Base-by-base conservation (phyloP, 768 basidiomycete species). In the Neoboletus magnificus region DNA sequence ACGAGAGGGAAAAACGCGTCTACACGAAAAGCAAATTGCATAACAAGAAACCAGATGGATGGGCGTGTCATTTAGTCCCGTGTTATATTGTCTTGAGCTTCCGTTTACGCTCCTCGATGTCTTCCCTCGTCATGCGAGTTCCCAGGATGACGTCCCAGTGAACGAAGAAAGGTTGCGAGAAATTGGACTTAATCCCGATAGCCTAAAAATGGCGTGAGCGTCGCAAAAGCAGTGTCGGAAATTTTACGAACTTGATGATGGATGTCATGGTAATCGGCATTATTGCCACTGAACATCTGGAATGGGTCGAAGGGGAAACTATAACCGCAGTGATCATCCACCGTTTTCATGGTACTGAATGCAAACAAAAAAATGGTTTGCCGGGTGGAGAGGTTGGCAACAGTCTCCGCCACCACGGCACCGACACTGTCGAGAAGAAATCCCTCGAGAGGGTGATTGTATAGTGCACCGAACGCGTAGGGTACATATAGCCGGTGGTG, bases 401-500 rank as follows among this genome's bases (percentile, higher is more conserved):
- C 22, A 23, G 74, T 64, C 68, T 98, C 90, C 0, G 95, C 91
- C 20, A 98, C 53, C 10, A 74, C 82, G 0, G 93, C 86, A 40
- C 96, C 93, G 29, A 89, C 70, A 2, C 86, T 82, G 71, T 99
- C 97, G 60, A 99, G 80, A 2, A 96, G 57, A 68, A 99, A 87
- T 1, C 95, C 97, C 68, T 99, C 97, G 35, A 98, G 63, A 0
- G 95, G 95, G 69, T 98, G 96, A 71, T 98, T 99, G 79, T 99
- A 99, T 5, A 98, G 77, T 20, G 97, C 89, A 18, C 97, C 97
- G 65, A 89, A 99, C 0, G 97, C 93, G 67, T 97, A 98, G 1
- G 97, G 95, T 8, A 96, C 93, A 69, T 98, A 96, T 9, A 99
- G 84, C 10, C 93, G 82, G 70, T 99, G 97, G 72, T 99, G 97